Conservation (phyloP, 176 grass and related monocot species). For the Aegilops sharonensis region DNA sequence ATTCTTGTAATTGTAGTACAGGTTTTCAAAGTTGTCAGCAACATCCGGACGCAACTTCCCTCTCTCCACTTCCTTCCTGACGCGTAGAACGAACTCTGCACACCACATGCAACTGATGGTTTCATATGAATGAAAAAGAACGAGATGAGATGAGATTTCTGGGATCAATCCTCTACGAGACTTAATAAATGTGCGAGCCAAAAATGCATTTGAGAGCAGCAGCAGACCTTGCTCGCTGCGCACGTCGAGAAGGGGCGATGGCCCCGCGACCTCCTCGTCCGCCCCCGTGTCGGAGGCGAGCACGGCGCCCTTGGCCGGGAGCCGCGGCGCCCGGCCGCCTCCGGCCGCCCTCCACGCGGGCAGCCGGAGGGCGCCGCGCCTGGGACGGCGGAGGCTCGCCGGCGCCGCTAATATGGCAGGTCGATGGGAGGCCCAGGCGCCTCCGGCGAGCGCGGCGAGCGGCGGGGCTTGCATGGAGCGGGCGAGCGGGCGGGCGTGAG, state of each 20-base stretch:
- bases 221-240: slow-evolving; percentile 62
- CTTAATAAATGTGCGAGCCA: neutral
- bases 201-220: neutral
- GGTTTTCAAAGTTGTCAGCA: slow-evolving; percentile 58
- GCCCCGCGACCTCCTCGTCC: slow-evolving; percentile 74
- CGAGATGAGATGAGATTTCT: neutral
- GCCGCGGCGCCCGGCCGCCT: slow-evolving; percentile 21
- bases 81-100: slow-evolving; percentile 66
- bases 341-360: slow-evolving; percentile 36
- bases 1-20: slow-evolving; percentile 76
- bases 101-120: neutral
- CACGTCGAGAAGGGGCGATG: slow-evolving; percentile 48
- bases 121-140: slow-evolving; percentile 3
- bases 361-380: slow-evolving; percentile 34
- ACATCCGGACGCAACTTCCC: slow-evolving; percentile 70
- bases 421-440: slow-evolving; percentile 36
- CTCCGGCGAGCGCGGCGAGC: slow-evolving; percentile 33
- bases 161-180: neutral
- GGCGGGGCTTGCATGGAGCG: slow-evolving; percentile 43
- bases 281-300: slow-evolving; percentile 84
- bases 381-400: slow-evolving; percentile 28
- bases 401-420: slow-evolving; percentile 37
- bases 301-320: slow-evolving; percentile 55
- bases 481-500: slow-evolving; percentile 22
- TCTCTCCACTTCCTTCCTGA: slow-evolving; percentile 66